Percentiles rank a stretch among this genome's conserved stretches.
Conservation (phyloP, 108 stramenopile species). For the Skeletonema marinoi region DNA sequence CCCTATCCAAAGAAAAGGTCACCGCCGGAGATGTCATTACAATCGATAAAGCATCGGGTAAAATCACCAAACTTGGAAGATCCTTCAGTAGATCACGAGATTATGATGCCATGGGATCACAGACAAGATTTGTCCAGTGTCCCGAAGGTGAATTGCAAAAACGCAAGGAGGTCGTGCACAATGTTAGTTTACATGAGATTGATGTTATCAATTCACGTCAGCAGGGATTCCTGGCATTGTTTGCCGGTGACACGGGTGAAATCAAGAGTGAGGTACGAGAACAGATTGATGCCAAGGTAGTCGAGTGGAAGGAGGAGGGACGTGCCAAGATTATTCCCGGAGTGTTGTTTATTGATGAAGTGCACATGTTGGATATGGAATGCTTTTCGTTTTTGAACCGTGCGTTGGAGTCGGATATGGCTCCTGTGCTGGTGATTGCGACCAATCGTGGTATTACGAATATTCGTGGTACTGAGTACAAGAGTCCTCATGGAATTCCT, state of each 20-base stretch:
- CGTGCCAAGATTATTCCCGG: constrained; percentile 97
- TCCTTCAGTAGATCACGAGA: constrained; percentile 93
- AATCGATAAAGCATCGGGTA: constrained; percentile 98
- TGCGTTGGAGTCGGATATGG: constrained; percentile 87
- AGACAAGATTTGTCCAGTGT: constrained; percentile 97
- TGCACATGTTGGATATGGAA: constrained; percentile 97
- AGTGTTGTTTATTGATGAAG: constrained; percentile 99
- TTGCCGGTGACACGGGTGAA: constrained; percentile 99
- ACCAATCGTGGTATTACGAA: constrained; percentile 93
- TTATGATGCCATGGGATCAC: constrained; percentile 98
- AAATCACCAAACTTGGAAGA: constrained; percentile 96
- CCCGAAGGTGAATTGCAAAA: constrained; percentile 99
- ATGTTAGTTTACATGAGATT: constrained; percentile 97
- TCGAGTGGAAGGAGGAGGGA: constrained; percentile 98
- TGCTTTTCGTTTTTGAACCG: constrained; percentile 95
- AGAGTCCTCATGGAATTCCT: constrained; percentile 97
- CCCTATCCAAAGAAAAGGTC: constrained; percentile 94
- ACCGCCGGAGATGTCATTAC: constrained; percentile 99
- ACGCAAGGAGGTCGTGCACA: constrained; percentile 95
- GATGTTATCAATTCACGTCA: constrained; percentile 99
- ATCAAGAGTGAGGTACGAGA: constrained; percentile 96
- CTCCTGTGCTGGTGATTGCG: constrained; percentile 93
- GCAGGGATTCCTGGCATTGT: constrained; percentile 98
- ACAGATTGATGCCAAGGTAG: constrained; percentile 97
- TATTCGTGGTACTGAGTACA: constrained; percentile 94